A percentile compares a stretch with the other conserved stretches of the same genome.
Conservation (phyloP, 495 filamentous ascomycete species). For the Penicillium argentinense region DNA sequence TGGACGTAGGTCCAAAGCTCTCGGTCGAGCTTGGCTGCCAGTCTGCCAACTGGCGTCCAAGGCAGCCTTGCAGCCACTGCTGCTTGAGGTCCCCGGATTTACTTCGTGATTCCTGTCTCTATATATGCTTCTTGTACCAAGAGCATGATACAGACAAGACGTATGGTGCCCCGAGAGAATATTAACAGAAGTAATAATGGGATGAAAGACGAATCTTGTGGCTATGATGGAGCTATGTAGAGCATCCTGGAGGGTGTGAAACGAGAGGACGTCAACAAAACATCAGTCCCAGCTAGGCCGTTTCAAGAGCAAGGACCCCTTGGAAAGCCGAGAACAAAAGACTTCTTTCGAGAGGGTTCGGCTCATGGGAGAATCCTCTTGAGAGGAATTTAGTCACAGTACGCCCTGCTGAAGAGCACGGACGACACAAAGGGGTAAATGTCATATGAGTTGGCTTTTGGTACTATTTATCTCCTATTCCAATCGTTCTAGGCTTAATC, state of each 20-base stretch:
- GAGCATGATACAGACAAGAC: no score
- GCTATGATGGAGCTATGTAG: no score
- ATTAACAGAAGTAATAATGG: no score
- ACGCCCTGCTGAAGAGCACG: constrained; percentile 8
- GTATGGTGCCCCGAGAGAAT: no score
- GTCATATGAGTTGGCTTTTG: constrained; percentile 9
- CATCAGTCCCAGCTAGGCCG: neutral
- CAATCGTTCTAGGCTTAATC: constrained; percentile 7
- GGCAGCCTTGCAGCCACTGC: constrained; percentile 3
- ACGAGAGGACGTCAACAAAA: neutral
- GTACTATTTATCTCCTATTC: constrained; percentile 8
- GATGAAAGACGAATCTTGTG: no score
- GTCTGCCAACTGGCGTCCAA: constrained; percentile 3
- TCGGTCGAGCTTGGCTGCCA: constrained; percentile 5
- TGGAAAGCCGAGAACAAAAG: neutral
- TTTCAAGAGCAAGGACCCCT: neutral
- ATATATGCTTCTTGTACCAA: no score
- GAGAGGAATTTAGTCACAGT: constrained; percentile 11
- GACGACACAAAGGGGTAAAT: constrained; percentile 6
- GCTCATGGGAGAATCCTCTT: constrained; percentile 20
- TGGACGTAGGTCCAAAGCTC: constrained; percentile 8
- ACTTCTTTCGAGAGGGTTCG: constrained; percentile 1
- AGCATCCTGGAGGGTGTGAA: neutral
- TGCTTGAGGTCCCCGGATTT: constrained; percentile 1
- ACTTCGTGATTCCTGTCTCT: constrained; percentile 1